These are phyloP conservation scores for Psophocarpus tetragonolobus DNA, from an alignment of 306 rosid genomes.

Conservation along the genomic window DNA sequence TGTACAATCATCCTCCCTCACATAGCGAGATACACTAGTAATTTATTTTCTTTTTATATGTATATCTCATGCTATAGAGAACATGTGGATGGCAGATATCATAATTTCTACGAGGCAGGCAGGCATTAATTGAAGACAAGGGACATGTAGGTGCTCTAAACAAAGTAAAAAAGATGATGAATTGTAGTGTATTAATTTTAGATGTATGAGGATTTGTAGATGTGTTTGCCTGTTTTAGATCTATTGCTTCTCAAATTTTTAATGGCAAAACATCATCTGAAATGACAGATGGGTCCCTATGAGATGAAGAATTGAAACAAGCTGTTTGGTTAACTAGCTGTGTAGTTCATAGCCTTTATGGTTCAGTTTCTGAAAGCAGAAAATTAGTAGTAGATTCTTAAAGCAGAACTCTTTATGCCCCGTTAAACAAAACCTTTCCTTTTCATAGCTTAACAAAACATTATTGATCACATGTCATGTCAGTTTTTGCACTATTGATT, in stretches of 20 bases:
- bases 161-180: background rate
- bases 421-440: background rate
- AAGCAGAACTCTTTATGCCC: constrained; percentile 2
- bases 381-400: constrained; percentile 31
- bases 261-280: constrained; percentile 30
- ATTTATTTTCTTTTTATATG: too few relatives aligned
- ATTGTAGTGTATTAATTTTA: constrained; percentile 10
- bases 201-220: background rate
- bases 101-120: constrained; percentile 24
- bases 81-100: constrained; percentile 27
- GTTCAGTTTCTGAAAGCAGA: constrained; percentile 33
- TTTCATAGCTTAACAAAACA: constrained; percentile 23
- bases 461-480: constrained; percentile 44
- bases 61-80: constrained; percentile 22
- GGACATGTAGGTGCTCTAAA: constrained; percentile 34
- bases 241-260: constrained; percentile 9
- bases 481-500: constrained; percentile 30
- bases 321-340: constrained; percentile 31
- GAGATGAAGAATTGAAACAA: constrained; percentile 37
- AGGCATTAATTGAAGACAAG: constrained; percentile 40
- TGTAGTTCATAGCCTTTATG: constrained; percentile 26
- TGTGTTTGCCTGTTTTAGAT: constrained; percentile 36
- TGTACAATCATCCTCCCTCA: too few relatives aligned
- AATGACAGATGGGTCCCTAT: constrained; percentile 40
- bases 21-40: too few relatives aligned